A percentile compares a stretch with the other conserved stretches of the same genome.
These are phyloP conservation scores for Trifolium repens DNA, from an alignment of 306 rosid species.

Conservation along the genomic window DNA sequence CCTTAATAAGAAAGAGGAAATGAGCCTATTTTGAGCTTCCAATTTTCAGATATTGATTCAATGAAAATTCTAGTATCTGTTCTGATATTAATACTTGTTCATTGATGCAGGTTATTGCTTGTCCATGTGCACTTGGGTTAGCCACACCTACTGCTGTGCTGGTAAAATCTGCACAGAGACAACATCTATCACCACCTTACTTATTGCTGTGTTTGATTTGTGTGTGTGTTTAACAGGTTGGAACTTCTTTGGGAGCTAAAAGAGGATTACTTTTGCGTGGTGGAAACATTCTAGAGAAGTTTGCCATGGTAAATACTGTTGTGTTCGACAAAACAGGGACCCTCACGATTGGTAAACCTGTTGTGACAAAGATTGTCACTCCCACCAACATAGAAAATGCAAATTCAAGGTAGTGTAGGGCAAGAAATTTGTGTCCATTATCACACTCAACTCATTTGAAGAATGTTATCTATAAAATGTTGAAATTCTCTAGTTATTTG, in stretches of 20 bases:
- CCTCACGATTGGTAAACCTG: slow-evolving; percentile 90
- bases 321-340: slow-evolving; percentile 99
- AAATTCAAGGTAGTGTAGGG: slow-evolving; percentile 56
- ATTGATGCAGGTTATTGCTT: slow-evolving; percentile 84
- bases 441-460: slow-evolving; percentile 25
- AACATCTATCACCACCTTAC: slow-evolving; percentile 23
- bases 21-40: slow-evolving; percentile 26
- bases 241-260: slow-evolving; percentile 95
- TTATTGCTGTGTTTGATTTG: slow-evolving; percentile 26
- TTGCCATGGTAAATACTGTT: slow-evolving; percentile 80
- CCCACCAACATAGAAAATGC: slow-evolving; percentile 49
- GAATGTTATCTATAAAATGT: not conserved
- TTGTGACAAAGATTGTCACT: slow-evolving; percentile 76
- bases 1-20: slow-evolving; percentile 10
- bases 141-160: slow-evolving; percentile 99
- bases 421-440: slow-evolving; percentile 17
- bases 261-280: slow-evolving; percentile 94
- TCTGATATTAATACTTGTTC: slow-evolving; percentile 35
- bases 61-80: slow-evolving; percentile 8
- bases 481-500: slow-evolving; percentile 24
- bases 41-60: slow-evolving; percentile 40
- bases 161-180: slow-evolving; percentile 57
- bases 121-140: slow-evolving; percentile 99
- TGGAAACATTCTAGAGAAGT: slow-evolving; percentile 86
- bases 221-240: slow-evolving; percentile 66